Base-by-base conservation (phyloP, 257 asterid genomes). In the Leonotis leonurus region DNA sequence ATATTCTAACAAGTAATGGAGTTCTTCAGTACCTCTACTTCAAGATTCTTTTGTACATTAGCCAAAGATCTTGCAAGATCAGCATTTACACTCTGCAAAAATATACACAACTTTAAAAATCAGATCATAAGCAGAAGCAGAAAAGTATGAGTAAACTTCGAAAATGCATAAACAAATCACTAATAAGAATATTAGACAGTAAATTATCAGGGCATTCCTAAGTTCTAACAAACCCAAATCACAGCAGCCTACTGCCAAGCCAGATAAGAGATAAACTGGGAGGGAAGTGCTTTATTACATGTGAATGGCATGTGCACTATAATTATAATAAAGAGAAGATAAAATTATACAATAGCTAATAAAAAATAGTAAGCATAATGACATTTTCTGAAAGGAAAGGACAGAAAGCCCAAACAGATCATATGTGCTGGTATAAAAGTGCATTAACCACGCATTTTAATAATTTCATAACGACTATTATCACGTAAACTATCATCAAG, bases 21-120 rank as follows among this genome's bases (percentile, higher is more conserved):
- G 57, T 44, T 75, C 62, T 60, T 57, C n/a, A 21, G 52, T 89
- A 93, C 99, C 97, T 89, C 97, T 27, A 75, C 69, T 77, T 83
- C 94, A 71, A 93, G 88, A 75, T 73, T 80, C 83, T 84, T 83
- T 79, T 89, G 97, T 26, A 72, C 78, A 64, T 75, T 74, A 60
- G 97, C 99, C 32, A 93, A 81, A 50, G 95, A 82, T 78, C 85
- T 85, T 24, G 97, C 82, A 59, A 93, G 96, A 71, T 85, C 94
- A 59, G 96, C 97, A 85, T 87, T 89, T 26, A 65, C 81, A 30
- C 87, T 79, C 99, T 93, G 85, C 81, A 76, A 70, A 59, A 70
- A 5, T 63, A 69, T 45, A 59, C 60, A 8, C n/a, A 48, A 49
- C 56, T 64, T 51, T 41, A 45, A 12, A 35, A 49, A 45, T 45